Base-by-base conservation (phyloP, 1,139 yeast genomes). In the Geotrichum australiense region DNA sequence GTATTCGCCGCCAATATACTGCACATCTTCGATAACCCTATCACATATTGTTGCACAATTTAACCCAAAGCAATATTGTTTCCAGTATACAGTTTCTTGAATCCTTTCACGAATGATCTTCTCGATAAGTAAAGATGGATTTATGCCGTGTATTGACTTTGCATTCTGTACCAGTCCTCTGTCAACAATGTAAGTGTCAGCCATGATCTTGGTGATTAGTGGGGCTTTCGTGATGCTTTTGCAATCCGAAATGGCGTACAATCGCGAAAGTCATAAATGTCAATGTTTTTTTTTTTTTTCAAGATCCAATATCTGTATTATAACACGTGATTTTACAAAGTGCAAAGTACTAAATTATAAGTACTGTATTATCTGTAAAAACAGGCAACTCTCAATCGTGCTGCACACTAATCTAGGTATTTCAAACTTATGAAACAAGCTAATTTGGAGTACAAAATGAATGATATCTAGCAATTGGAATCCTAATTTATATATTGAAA, bases 31-130 rank as follows among this genome's bases (percentile, higher is more conserved):
- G 8, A 72, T 57, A 59, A 76, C 58, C 61, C 70, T 35, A 69
- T 65, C 56, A 70, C 70, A 42, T 67, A 75, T 47, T 61, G 75
- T 55, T 64, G 79, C 70, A 2, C 69, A 68, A 47, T 78, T 76
- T 43, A 83, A 66, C 14, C 75, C 70, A 50, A 71, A 75, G 43
- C 84, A 74, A 47, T 73, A 65, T 50, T 74, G 77, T 48, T 80
- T 79, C 73, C 82, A 82, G 58, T 80, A 83, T 5, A 78, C 54
- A 1, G 83, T 74, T 51, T 80, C 89, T 40, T 73, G 72, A 7
- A 82, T 77, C 28, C 84, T 64, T 51, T 81, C 86, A 41, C 87
- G 65, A 22, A 78, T 64, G 47, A 83, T 81, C 45, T 81, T 78
- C 54, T 81, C 91, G 4, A 82, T 64, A 31, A 79, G 60, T 43